phyloP scores from a whole-genome alignment of 192 early-diverging fungal species.

The Nowakowskiella sp. region DNA sequence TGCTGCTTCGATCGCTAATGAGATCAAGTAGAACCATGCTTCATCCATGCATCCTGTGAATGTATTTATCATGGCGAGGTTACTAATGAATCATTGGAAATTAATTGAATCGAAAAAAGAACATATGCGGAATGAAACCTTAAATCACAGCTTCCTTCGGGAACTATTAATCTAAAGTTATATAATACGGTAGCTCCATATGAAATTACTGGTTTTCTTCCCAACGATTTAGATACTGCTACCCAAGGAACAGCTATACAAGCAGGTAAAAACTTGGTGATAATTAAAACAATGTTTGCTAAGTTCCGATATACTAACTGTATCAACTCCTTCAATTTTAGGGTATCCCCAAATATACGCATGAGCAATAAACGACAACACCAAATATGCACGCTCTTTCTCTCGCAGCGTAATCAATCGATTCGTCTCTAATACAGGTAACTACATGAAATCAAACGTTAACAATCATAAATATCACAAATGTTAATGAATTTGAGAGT shows the following conservation, averaged over 20 bases:
- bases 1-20: conserved; percentile 75
- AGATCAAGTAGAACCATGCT: conserved; percentile 94
- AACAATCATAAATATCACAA: conserved; percentile 7
- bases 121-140: conserved; percentile 32
- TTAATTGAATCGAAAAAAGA: neutral
- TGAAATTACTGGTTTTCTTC: conserved; percentile 78
- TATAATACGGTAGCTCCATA: conserved; percentile 82
- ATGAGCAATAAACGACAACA: conserved; percentile 83
- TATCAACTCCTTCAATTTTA: conserved; percentile 62
- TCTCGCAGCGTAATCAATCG: conserved; percentile 57
- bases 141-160: conserved; percentile 63
- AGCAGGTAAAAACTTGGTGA: conserved; percentile 56
- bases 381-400: conserved; percentile 75
- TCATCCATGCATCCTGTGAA: conserved; percentile 86
- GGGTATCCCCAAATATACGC: conserved; percentile 76
- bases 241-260: conserved; percentile 81
- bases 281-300: neutral
- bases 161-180: conserved; percentile 88
- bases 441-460: too few relatives aligned
- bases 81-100: conserved; percentile 35
- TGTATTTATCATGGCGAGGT: conserved; percentile 73
- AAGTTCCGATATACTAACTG: conserved; percentile 42
- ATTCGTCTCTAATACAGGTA: conserved; percentile 63
- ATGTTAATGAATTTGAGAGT: too few relatives aligned
- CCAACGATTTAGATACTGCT: conserved; percentile 59